A percentile compares a stretch with the other conserved stretches of the same genome.
phyloP scores from a whole-genome alignment of 306 rosid species.

The Psophocarpus tetragonolobus region DNA sequence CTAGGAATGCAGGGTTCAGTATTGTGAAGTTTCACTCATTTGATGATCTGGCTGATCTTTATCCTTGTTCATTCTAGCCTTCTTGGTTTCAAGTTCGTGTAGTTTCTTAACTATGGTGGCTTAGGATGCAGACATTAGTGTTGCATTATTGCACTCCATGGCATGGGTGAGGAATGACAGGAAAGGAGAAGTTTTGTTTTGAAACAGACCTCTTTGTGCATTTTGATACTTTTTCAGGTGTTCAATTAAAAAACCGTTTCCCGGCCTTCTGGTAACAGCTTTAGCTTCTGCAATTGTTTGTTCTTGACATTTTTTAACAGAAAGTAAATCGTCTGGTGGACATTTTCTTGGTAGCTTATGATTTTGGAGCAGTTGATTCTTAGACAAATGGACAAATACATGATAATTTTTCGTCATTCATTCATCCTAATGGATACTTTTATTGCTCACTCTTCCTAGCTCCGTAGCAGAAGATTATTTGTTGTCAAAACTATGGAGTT shows the following conservation, averaged over 20 bases:
- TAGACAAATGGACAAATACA: slow-evolving; percentile 1
- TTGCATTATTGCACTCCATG: not conserved
- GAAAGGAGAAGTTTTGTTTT: not conserved
- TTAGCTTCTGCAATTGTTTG: not conserved
- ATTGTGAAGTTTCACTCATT: slow-evolving; percentile 6
- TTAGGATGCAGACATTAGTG: slow-evolving; percentile 8
- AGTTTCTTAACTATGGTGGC: slow-evolving; percentile 13
- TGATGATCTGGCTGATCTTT: slow-evolving; percentile 24
- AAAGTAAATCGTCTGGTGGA: not conserved
- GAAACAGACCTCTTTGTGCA: not conserved
- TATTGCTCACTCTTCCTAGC: not conserved
- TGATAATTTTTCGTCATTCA: not conserved
- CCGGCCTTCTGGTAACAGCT: not conserved
- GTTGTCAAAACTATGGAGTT: slow-evolving; percentile 9
- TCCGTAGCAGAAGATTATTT: not conserved
- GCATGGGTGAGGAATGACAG: slow-evolving; percentile 2
- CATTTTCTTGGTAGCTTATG: not conserved
- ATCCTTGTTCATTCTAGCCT: not conserved
- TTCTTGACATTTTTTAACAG: not conserved
- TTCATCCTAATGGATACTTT: not conserved
- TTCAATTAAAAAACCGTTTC: not conserved
- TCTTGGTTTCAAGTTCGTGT: slow-evolving; percentile 1
- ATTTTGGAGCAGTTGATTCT: slow-evolving; percentile 9
- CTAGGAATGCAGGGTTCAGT: slow-evolving; percentile 16
- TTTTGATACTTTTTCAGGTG: not conserved